These are phyloP conservation scores for Meredithiella fracta DNA, from an alignment of 2,329 filamentous ascomycete species.

Conservation along the genomic window DNA sequence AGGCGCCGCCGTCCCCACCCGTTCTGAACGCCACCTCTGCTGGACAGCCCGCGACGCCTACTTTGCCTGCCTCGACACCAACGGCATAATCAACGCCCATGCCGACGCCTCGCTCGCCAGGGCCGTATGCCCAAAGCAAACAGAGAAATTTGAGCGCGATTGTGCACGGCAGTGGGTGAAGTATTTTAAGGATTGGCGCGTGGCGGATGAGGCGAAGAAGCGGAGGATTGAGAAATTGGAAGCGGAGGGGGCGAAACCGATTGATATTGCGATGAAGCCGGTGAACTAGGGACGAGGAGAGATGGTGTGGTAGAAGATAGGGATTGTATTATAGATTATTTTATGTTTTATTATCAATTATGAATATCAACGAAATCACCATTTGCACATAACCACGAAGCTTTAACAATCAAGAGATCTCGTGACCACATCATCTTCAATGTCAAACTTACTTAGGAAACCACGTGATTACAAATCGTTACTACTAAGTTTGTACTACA, in stretches of 20 bases:
- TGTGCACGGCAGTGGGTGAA: constrained; percentile 90
- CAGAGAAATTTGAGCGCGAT: constrained; percentile 55
- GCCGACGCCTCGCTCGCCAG: constrained; percentile 23
- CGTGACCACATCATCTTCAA: no score
- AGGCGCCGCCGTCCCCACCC: constrained; percentile 60
- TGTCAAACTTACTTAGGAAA: no score
- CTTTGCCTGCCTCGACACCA: constrained; percentile 71
- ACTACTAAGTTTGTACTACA: no score
- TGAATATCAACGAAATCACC: neutral
- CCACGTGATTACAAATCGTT: no score
- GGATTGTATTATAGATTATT: neutral
- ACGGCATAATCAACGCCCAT: constrained; percentile 57
- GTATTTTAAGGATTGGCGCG: constrained; percentile 94
- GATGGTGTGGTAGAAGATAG: neutral
- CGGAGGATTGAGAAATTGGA: constrained; percentile 60
- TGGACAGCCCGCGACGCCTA: constrained; percentile 82
- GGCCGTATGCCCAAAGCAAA: constrained; percentile 25
- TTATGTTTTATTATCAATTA: neutral
- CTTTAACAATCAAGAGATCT: neutral
- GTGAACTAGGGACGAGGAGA: constrained; percentile 3
- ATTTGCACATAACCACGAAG: neutral
- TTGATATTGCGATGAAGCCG: constrained; percentile 9
- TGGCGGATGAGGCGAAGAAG: constrained; percentile 80
- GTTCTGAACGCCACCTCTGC: constrained; percentile 65
- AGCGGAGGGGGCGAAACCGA: constrained; percentile 45